Evolutionary conservation across 2,329 filamentous ascomycete genomes (phyloP).

Genomic region (Curvularia spicifera): DNA sequence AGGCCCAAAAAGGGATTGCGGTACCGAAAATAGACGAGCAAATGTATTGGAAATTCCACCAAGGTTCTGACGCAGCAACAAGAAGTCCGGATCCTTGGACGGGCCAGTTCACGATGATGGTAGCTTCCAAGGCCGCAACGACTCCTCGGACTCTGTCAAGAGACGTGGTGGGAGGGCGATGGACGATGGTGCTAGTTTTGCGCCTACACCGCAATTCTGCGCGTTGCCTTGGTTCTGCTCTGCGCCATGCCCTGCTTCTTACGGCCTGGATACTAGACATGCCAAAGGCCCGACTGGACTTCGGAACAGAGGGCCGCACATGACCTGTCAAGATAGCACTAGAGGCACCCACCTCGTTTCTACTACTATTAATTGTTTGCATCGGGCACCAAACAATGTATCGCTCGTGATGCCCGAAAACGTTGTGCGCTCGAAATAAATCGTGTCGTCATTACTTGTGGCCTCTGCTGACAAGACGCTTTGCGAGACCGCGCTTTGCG

Average conservation of each 20-base stretch:
- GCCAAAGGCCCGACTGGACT: background rate
- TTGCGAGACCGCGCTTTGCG: background rate
- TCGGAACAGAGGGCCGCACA: background rate
- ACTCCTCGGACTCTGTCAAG: background rate
- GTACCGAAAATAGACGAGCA: constrained; percentile 6
- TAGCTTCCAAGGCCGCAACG: background rate
- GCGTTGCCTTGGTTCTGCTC: background rate
- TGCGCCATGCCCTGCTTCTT: background rate
- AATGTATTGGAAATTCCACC: constrained; percentile 3
- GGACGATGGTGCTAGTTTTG: background rate
- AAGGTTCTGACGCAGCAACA: constrained; percentile 3
- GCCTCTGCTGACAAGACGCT: background rate
- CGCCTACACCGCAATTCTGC: constrained; percentile 1
- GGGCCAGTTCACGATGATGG: background rate
- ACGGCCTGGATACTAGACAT: background rate
- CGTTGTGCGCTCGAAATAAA: background rate
- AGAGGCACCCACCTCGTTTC: background rate
- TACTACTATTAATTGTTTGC: background rate
- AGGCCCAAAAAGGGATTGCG: background rate
- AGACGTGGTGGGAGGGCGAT: background rate
- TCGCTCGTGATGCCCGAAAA: background rate
- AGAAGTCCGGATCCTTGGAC: background rate
- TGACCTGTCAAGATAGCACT: background rate
- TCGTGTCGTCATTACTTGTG: background rate
- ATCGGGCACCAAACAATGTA: background rate